Evolutionary conservation across 179 eudicot genomes (phyloP).

Genomic region (Actinidia arguta): DNA sequence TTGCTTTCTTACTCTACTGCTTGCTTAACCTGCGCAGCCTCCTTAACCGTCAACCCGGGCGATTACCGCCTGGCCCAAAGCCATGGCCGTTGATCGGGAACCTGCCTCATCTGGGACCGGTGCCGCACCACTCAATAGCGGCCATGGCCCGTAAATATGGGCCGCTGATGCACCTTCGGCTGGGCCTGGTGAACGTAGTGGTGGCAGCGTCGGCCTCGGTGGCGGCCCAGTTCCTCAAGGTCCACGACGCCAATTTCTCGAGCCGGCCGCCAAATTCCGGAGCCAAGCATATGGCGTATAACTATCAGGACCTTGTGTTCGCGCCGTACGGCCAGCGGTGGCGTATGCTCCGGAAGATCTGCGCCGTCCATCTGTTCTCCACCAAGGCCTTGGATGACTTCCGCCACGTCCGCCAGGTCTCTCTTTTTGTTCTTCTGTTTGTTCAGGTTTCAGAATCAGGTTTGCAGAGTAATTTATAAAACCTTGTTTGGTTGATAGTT

Average conservation of each 20-base stretch:
- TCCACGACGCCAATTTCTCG: constrained; percentile 74
- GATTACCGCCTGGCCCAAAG: constrained; percentile 80
- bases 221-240: constrained; percentile 75
- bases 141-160: constrained; percentile 69
- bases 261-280: constrained; percentile 92
- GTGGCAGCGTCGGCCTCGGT: constrained; percentile 83
- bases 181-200: constrained; percentile 81
- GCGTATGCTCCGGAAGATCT: constrained; percentile 86
- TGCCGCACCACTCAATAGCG: constrained; percentile 80
- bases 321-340: constrained; percentile 90
- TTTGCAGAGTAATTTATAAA: too few relatives aligned
- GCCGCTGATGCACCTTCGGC: constrained; percentile 71
- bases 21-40: constrained; percentile 26
- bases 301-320: constrained; percentile 87
- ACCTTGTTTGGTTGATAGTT: too few relatives aligned
- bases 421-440: neutral
- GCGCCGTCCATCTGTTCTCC: constrained; percentile 78
- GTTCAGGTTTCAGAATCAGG: neutral
- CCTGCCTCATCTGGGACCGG: constrained; percentile 83
- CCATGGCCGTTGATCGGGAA: constrained; percentile 93
- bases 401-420: constrained; percentile 76
- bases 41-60: constrained; percentile 23
- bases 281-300: constrained; percentile 85
- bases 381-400: constrained; percentile 85
- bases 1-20: constrained; percentile 36